phyloP scores from a whole-genome alignment of 352 stramenopile genomes.

The Halophytophthora batemanensis region DNA sequence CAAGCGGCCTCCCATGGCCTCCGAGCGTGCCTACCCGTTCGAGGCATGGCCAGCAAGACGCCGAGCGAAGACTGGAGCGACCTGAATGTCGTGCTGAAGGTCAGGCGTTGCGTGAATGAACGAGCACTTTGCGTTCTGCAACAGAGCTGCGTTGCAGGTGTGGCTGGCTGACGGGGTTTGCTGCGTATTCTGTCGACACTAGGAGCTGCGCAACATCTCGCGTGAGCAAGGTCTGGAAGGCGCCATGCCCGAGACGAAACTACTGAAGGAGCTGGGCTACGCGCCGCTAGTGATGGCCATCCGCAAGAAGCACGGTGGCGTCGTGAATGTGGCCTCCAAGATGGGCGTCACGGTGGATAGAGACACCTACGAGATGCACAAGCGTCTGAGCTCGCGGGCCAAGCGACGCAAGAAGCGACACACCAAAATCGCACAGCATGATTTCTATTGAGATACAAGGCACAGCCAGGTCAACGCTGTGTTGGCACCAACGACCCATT shows the following conservation, averaged over 20 bases:
- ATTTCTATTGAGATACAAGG: constrained; percentile 55
- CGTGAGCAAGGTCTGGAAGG: constrained; percentile 38
- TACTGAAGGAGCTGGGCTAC: constrained; percentile 69
- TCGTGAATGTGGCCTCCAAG: constrained; percentile 57
- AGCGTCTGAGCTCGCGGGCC: constrained; percentile 57
- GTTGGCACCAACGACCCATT: too few relatives aligned
- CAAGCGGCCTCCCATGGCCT: background rate
- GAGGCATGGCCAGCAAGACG: constrained; percentile 9
- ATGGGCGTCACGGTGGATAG: constrained; percentile 39
- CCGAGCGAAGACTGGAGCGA: constrained; percentile 44
- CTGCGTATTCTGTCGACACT: background rate
- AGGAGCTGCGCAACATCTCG: constrained; percentile 68
- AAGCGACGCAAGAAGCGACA: constrained; percentile 64
- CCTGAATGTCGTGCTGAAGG: constrained; percentile 63
- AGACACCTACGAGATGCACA: constrained; percentile 55
- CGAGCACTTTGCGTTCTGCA: background rate
- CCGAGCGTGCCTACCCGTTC: background rate
- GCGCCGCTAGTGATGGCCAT: constrained; percentile 63
- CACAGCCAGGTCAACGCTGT: background rate
- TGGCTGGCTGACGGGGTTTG: constrained; percentile 3
- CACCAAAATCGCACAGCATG: constrained; percentile 49
- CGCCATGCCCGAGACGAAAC: constrained; percentile 59
- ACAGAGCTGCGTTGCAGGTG: background rate
- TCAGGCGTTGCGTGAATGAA: constrained; percentile 17
- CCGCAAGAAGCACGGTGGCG: constrained; percentile 80